These are phyloP conservation scores for Pichia kudriavzevii DNA, from an alignment of 1,139 yeast species.

Conservation along the genomic window DNA sequence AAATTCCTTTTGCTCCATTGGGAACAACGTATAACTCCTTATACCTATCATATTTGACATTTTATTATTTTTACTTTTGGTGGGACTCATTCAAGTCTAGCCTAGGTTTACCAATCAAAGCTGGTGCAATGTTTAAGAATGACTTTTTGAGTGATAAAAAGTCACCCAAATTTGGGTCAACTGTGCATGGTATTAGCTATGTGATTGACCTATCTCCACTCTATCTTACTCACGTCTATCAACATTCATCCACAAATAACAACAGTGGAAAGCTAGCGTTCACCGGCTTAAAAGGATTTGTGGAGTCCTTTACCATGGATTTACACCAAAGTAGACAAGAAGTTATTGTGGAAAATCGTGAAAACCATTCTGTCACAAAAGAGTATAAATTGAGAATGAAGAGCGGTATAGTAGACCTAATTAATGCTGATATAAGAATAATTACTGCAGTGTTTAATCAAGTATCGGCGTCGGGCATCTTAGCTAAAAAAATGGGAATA, in stretches of 20 bases:
- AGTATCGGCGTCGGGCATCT: constrained; percentile 38
- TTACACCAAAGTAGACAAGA: constrained; percentile 79
- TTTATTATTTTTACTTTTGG: constrained; percentile 72
- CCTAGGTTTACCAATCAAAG: constrained; percentile 66
- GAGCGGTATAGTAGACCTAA: constrained; percentile 68
- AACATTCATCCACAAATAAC: constrained; percentile 43
- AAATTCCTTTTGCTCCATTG: constrained; percentile 7
- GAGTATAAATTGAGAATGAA: constrained; percentile 60
- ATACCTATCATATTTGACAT: constrained; percentile 65
- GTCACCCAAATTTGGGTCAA: constrained; percentile 63
- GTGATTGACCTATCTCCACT: constrained; percentile 67
- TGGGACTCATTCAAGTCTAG: constrained; percentile 70
- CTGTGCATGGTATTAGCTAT: constrained; percentile 74
- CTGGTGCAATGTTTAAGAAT: constrained; percentile 54
- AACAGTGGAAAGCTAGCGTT: constrained; percentile 47
- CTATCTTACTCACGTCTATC: constrained; percentile 63
- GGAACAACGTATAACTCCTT: constrained; percentile 51
- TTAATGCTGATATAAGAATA: constrained; percentile 65
- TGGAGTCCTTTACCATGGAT: constrained; percentile 62
- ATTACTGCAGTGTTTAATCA: constrained; percentile 62
- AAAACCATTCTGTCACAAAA: constrained; percentile 48
- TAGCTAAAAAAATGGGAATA: constrained; percentile 39
- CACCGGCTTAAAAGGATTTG: constrained; percentile 75
- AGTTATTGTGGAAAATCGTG: constrained; percentile 42
- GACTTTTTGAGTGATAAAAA: constrained; percentile 29